These are phyloP conservation scores for Penstemon newberryi DNA, from an alignment of 257 asterid genomes.

Conservation along the genomic window DNA sequence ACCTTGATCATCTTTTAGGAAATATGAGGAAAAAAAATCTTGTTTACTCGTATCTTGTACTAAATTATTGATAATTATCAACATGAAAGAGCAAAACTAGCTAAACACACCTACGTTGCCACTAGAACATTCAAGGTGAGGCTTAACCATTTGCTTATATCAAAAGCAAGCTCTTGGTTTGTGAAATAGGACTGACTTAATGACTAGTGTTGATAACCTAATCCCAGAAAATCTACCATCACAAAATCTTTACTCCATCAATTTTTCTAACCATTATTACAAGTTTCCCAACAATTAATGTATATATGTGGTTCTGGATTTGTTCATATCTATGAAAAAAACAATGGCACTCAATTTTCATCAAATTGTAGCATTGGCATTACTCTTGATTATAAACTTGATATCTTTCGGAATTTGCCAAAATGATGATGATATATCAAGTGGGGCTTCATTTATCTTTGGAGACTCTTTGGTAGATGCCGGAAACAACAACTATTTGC, in stretches of 20 bases:
- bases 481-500: conserved; percentile 80
- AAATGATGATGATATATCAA: conserved; percentile 35
- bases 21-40: too few relatives aligned
- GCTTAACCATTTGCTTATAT: conserved; percentile 26
- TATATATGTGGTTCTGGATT: conserved; percentile 28
- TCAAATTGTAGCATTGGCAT: conserved; percentile 26
- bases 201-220: conserved; percentile 52
- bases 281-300: conserved; percentile 39
- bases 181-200: conserved; percentile 33
- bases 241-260: conserved; percentile 26
- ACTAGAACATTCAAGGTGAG: conserved; percentile 6
- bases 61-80: not conserved
- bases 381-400: conserved; percentile 29
- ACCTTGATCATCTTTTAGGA: too few relatives aligned
- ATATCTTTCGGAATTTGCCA: conserved; percentile 26
- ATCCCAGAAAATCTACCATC: conserved; percentile 35
- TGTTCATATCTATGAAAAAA: not conserved
- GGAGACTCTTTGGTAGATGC: conserved; percentile 86
- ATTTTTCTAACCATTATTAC: conserved; percentile 23
- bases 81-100: conserved; percentile 3
- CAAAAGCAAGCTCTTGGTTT: conserved; percentile 40
- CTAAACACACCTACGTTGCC: conserved; percentile 42
- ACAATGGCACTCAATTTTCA: conserved; percentile 42
- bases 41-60: too few relatives aligned
- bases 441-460: conserved; percentile 67